A percentile compares a stretch with the other conserved stretches of the same genome.
Evolutionary conservation across 1,284 basidiomycete species (phyloP).

Genomic region (Trichosporon sp.): DNA sequence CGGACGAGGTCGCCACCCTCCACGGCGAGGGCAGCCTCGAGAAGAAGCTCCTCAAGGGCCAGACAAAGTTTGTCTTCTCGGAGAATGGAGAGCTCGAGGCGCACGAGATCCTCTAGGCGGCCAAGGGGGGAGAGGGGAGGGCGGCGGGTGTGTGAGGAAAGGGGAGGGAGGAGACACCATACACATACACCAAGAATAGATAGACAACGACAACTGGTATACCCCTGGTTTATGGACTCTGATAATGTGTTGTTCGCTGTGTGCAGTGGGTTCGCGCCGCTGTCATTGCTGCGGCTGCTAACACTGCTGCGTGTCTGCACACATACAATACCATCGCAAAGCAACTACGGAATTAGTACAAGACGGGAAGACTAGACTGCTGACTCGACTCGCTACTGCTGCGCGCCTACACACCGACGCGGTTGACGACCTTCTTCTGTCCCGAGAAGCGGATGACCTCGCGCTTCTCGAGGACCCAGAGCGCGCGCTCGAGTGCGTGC

Average conservation of each 20-base stretch:
- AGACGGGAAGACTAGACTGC: no score
- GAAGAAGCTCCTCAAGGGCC: neutral
- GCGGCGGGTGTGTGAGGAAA: neutral
- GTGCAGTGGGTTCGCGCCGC: no score
- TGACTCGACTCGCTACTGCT: no score
- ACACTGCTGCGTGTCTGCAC: neutral
- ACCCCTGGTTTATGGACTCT: neutral
- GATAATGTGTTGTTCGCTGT: neutral
- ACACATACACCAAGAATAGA: no score
- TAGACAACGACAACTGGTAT: no score
- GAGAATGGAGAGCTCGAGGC: neutral
- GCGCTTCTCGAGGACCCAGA: slow-evolving; percentile 91
- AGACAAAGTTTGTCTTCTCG: neutral
- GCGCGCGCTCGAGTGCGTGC: slow-evolving; percentile 86
- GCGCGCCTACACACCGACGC: slow-evolving; percentile 37
- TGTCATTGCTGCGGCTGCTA: neutral
- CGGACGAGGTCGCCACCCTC: slow-evolving; percentile 46
- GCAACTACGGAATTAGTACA: neutral
- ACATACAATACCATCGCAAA: neutral
- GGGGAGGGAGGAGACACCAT: neutral
- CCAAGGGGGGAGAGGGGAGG: neutral
- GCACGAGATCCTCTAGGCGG: neutral
- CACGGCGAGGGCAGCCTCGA: slow-evolving; percentile 45
- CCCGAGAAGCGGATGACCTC: slow-evolving; percentile 87
- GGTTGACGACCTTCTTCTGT: slow-evolving; percentile 54